A percentile compares a stretch with the other conserved stretches of the same genome.
Evolutionary conservation across 1,284 basidiomycete species (phyloP).

Genomic region (Pterula multifida): DNA sequence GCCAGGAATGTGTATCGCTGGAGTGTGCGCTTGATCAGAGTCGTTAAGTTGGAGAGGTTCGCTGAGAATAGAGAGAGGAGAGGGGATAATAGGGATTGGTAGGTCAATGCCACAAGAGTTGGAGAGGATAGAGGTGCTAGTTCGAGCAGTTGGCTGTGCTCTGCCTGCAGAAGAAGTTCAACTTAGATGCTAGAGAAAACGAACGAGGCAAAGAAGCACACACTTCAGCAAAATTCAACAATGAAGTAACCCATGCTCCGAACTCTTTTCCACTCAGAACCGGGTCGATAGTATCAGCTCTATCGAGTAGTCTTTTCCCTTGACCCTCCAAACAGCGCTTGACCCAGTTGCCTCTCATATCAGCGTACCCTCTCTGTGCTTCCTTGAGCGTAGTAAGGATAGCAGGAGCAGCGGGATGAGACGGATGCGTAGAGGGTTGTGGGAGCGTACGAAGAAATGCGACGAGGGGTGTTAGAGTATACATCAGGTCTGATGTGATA

Average conservation of each 20-base stretch:
- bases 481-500: constrained; percentile 43
- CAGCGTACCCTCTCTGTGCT: constrained; percentile 68
- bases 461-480: constrained; percentile 48
- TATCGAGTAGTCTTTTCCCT: constrained; percentile 53
- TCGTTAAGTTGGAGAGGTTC: constrained; percentile 48
- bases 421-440: constrained; percentile 62
- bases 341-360: constrained; percentile 70
- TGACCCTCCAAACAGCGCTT: constrained; percentile 60
- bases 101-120: constrained; percentile 39
- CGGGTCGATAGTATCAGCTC: constrained; percentile 52
- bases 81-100: constrained; percentile 46
- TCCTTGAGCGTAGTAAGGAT: constrained; percentile 58
- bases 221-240: constrained; percentile 54
- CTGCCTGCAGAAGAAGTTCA: constrained; percentile 30
- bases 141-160: constrained; percentile 49
- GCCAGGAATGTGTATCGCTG: constrained; percentile 78
- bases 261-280: constrained; percentile 56
- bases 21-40: constrained; percentile 70
- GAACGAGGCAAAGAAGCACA: constrained; percentile 10
- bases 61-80: constrained; percentile 49
- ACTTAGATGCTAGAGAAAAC: background rate
- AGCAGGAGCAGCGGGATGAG: constrained; percentile 55
- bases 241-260: constrained; percentile 49
- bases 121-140: constrained; percentile 45
- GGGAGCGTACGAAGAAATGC: constrained; percentile 58